Percentiles rank a stretch among this genome's conserved stretches.
These are phyloP conservation scores for Suillus occidentalis DNA, from an alignment of 768 basidiomycete species.

Conservation along the genomic window DNA sequence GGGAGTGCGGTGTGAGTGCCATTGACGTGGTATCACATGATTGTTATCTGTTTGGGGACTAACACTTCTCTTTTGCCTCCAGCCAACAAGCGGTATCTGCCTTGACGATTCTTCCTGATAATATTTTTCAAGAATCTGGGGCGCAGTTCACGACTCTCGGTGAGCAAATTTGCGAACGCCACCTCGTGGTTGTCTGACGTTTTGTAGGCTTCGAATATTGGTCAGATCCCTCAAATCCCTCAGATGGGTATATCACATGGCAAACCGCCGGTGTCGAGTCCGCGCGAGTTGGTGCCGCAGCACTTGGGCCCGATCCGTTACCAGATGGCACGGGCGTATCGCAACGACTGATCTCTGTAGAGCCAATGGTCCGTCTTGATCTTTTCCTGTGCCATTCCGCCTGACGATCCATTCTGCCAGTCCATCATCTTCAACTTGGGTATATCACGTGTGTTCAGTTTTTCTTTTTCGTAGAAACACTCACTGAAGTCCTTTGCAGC, in stretches of 20 bases:
- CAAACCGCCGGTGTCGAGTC: constrained; percentile 55
- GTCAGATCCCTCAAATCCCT: constrained; percentile 53
- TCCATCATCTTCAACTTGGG: constrained; percentile 62
- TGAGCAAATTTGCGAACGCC: constrained; percentile 20
- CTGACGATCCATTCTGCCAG: constrained; percentile 19
- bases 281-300: constrained; percentile 49
- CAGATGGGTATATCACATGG: constrained; percentile 75
- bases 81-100: constrained; percentile 51
- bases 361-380: constrained; percentile 41
- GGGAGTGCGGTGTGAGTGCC: constrained; percentile 51
- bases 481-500: constrained; percentile 29
- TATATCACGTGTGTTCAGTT: constrained; percentile 46
- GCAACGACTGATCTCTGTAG: constrained; percentile 57
- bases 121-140: constrained; percentile 58
- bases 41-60: not conserved
- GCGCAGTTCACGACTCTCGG: constrained; percentile 50
- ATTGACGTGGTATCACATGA: not conserved
- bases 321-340: constrained; percentile 48
- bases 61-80: not conserved
- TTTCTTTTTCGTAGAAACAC: constrained; percentile 6
- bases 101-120: constrained; percentile 40
- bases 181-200: not conserved
- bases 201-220: constrained; percentile 74
- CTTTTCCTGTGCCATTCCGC: not conserved
- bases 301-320: constrained; percentile 48